A percentile compares a stretch with the other conserved stretches of the same genome.
These are phyloP conservation scores for Pseudogymnoascus sp. DNA, from an alignment of 2,329 filamentous ascomycete genomes.

Conservation along the genomic window DNA sequence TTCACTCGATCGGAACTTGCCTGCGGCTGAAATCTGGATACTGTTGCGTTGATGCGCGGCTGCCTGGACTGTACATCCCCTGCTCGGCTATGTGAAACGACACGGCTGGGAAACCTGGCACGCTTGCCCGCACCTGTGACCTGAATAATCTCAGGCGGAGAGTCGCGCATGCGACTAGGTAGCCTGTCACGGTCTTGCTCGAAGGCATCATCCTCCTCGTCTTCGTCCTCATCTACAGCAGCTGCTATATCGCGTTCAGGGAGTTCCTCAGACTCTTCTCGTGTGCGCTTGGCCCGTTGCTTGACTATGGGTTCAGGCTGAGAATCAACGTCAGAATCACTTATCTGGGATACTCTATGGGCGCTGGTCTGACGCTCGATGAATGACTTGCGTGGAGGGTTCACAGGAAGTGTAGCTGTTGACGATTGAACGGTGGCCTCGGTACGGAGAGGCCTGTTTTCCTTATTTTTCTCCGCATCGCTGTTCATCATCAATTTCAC, in stretches of 20 bases:
- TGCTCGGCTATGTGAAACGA: neutral
- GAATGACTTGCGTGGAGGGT: conserved; percentile 12
- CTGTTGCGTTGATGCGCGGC: neutral
- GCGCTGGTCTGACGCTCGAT: conserved; percentile 19
- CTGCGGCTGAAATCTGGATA: neutral
- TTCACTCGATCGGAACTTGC: neutral
- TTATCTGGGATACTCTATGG: conserved; percentile 12
- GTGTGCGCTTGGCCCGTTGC: neutral
- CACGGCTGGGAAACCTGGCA: neutral
- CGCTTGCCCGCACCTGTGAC: neutral
- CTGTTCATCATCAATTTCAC: conserved; percentile 3
- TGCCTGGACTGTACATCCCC: neutral
- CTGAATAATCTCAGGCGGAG: neutral
- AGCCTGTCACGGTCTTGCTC: conserved; percentile 30
- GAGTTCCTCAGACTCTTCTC: neutral
- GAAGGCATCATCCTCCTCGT: conserved; percentile 37
- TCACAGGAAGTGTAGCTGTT: neutral
- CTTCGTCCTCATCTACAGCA: neutral
- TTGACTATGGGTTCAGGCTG: conserved; percentile 5
- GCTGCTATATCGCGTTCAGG: neutral
- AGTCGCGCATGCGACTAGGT: neutral
- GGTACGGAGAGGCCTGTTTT: conserved; percentile 18
- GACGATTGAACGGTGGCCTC: neutral
- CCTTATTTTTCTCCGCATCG: conserved; percentile 23
- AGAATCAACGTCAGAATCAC: conserved; percentile 15